Conservation (phyloP, 352 stramenopile species). For the Pythium insidiosum region DNA sequence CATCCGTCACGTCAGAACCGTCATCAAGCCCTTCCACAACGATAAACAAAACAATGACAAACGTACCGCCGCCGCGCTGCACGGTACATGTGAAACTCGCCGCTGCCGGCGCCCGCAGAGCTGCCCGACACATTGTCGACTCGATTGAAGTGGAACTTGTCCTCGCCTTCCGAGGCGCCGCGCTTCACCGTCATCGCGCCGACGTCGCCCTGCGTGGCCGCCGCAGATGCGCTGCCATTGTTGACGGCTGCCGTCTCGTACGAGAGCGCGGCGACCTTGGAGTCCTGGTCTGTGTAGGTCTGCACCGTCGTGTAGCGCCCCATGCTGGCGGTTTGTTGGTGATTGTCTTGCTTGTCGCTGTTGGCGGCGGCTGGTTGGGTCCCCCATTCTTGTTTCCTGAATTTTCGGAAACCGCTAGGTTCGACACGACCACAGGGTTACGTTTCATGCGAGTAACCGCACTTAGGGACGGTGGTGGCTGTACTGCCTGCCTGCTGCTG, state of each 20-base stretch:
- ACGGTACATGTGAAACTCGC: conserved; percentile 97
- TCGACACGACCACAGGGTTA: too few species aligned
- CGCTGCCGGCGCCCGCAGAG: conserved; percentile 89
- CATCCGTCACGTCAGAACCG: background rate
- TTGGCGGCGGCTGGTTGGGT: background rate
- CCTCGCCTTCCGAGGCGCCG: background rate
- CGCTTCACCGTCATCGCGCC: conserved; percentile 1
- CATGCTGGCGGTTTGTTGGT: conserved; percentile 18
- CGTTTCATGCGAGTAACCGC: too few species aligned
- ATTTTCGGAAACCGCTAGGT: too few species aligned
- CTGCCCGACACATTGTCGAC: conserved; percentile 95
- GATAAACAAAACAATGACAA: background rate
- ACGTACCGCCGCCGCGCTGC: conserved; percentile 77
- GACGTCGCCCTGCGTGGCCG: background rate
- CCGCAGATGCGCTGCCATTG: background rate
- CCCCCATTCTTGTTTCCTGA: too few species aligned
- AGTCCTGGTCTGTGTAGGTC: conserved; percentile 80
- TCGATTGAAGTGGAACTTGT: conserved; percentile 53
- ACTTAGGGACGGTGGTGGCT: too few species aligned
- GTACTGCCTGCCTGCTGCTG: too few species aligned
- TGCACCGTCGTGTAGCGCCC: conserved; percentile 77
- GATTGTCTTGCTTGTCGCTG: conserved; percentile 1
- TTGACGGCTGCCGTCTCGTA: conserved; percentile 26
- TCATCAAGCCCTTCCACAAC: too few species aligned
- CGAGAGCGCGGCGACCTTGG: conserved; percentile 56